phyloP scores from a whole-genome alignment of 2,329 filamentous ascomycete genomes.

The Sarocladium strictum region DNA sequence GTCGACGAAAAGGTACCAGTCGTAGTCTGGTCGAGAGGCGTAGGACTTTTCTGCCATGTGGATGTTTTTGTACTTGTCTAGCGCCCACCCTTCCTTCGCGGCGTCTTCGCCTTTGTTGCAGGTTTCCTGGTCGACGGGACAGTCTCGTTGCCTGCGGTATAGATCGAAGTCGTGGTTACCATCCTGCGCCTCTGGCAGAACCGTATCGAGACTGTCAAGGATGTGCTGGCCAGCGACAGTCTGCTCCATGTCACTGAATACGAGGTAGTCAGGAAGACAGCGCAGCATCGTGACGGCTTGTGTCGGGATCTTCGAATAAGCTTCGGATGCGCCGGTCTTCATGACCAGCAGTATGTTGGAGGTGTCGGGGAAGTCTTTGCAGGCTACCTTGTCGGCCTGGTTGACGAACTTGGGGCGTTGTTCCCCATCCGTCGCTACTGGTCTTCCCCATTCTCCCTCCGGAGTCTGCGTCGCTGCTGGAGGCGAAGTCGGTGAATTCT shows the following conservation, averaged over 20 bases:
- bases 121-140: conserved; percentile 37
- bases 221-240: conserved; percentile 37
- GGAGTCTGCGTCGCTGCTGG: not conserved
- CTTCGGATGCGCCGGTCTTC: conserved; percentile 53
- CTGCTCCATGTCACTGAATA: conserved; percentile 53
- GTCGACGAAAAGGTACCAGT: conserved; percentile 57
- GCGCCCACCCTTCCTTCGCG: conserved; percentile 34
- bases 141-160: conserved; percentile 38
- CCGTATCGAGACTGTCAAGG: conserved; percentile 39
- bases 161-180: conserved; percentile 45
- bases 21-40: conserved; percentile 40
- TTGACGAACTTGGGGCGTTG: not conserved
- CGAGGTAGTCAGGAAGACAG: conserved; percentile 44
- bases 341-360: conserved; percentile 44
- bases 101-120: conserved; percentile 30
- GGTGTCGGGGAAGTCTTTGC: conserved; percentile 35
- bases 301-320: conserved; percentile 44
- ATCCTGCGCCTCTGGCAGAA: conserved; percentile 33
- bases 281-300: conserved; percentile 47
- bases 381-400: conserved; percentile 15
- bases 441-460: not conserved
- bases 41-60: conserved; percentile 53
- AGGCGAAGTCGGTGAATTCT: not conserved
- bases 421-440: not conserved
- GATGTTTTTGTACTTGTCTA: conserved; percentile 59